Evolutionary conservation across 148 eudicot species (phyloP), one percentile per base, ranked within the genome.

Genomic region (Vaccinium corymbosum): DNA sequence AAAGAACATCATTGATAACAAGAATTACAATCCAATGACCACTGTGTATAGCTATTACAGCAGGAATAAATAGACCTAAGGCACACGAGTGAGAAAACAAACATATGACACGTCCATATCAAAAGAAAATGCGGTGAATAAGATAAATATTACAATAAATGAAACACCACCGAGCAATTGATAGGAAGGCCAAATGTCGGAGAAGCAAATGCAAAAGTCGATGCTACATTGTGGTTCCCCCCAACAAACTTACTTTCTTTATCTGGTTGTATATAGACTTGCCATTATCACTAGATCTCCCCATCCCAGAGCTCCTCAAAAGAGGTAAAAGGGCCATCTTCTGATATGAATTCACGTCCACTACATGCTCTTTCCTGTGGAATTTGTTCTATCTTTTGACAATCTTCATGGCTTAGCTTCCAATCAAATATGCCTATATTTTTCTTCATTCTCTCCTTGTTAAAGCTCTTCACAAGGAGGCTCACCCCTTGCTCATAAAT

Each of bases 381-480:
- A 75, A 83, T 83, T 57, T 83, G 52, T 22, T 74, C 64, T 48
- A 83, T 83, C 52, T 35, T 74, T 6, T 74, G 51, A 42, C 9
- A 70, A 7, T 80, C 83, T 42, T 80, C 78, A 13, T 46, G 53
- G 42, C 59, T 35, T 19, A 84, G 77, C 48, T 32, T 56, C 86
- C 86, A 84, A 55, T 80, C 83, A 16, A 84, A 84, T 79, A 84
- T 84, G 62, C 66, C 29, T 2, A 84, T 48, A 13, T 84, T 84
- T 35, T 84, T 57, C 51, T 50, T 79, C 48, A 78, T 42, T 42
- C 86, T 68, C 53, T 70, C 78, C 53, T 79, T n/a, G 20, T 53
- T 79, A 22, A 84, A 84, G 83, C 86, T 84, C 83, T 79, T 84
- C 51, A 84, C 86, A 35, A 79, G 20, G n/a, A 84, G 35, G 38